Evolutionary conservation across 2,329 filamentous ascomycete genomes (phyloP).

Genomic region (Ceratocystis cubensis): DNA sequence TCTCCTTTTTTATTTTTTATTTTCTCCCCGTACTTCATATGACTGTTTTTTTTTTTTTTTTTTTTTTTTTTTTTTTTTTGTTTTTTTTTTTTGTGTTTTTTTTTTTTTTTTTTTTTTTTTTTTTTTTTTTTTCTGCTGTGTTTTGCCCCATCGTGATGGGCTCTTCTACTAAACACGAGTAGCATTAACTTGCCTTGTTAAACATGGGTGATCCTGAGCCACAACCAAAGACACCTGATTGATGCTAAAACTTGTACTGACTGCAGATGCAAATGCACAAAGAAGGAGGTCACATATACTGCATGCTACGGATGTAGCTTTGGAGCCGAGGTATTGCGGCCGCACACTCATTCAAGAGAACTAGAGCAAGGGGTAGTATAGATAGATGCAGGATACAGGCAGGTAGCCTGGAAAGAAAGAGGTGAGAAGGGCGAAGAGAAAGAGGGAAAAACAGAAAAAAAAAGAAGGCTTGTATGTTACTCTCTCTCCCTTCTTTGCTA

Average conservation of each 20-base stretch:
- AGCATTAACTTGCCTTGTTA: too few species aligned
- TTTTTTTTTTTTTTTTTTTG: not conserved
- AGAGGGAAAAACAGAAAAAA: not conserved
- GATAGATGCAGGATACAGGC: not conserved
- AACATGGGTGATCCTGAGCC: not conserved
- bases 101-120: not conserved
- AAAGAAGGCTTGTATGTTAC: not conserved
- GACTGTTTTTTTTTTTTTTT: not conserved
- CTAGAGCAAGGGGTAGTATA: not conserved
- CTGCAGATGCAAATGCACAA: conserved; percentile 1
- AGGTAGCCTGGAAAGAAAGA: not conserved
- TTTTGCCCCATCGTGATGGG: not conserved
- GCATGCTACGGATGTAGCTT: not conserved
- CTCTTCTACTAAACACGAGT: not conserved
- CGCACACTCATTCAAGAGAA: not conserved
- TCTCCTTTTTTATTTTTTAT: not conserved
- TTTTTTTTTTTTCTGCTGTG: too few species aligned
- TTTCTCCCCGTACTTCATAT: not conserved
- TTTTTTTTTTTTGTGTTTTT: not conserved
- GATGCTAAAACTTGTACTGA: not conserved
- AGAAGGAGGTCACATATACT: not conserved
- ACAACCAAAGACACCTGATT: not conserved
- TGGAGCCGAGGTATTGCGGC: not conserved
- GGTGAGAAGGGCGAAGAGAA: not conserved
- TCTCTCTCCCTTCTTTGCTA: not conserved